These are phyloP conservation scores for Neopestalotiopsis sp. DNA, from an alignment of 2,329 filamentous ascomycete species.

Conservation along the genomic window DNA sequence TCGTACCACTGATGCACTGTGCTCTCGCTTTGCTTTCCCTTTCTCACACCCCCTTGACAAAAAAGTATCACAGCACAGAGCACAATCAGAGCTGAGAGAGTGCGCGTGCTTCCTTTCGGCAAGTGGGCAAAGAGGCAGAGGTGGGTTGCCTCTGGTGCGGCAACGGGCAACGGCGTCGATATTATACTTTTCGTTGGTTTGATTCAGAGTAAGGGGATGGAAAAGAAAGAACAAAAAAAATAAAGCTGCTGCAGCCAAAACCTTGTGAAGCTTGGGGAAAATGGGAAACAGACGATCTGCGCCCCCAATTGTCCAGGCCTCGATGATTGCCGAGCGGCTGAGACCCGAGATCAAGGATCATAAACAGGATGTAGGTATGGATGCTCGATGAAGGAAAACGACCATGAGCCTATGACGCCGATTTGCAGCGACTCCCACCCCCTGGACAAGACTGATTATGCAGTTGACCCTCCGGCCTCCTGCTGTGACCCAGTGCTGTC, in stretches of 20 bases:
- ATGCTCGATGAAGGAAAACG: neutral
- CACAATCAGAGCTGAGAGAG: neutral
- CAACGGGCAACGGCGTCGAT: neutral
- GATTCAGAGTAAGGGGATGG: conserved; percentile 4
- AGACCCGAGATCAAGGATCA: neutral
- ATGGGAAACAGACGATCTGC: conserved; percentile 14
- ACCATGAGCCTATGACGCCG: conserved; percentile 12
- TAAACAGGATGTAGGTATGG: neutral
- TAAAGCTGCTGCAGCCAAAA: neutral
- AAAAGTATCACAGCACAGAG: neutral
- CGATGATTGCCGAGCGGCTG: conserved; percentile 14
- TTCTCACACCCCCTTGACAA: no score
- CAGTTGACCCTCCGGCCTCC: neutral
- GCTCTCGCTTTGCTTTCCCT: neutral
- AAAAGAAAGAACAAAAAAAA: neutral
- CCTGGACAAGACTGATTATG: neutral
- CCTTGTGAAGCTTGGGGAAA: neutral
- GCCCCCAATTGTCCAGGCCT: conserved; percentile 27
- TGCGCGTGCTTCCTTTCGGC: neutral
- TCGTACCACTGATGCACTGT: neutral
- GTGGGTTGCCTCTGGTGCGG: neutral
- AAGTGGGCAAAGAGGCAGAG: neutral
- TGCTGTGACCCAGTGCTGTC: no score
- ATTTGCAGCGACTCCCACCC: neutral
- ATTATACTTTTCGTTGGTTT: neutral